Conservation (phyloP, 139 green algal genomes). For the Eudorina sp. region DNA sequence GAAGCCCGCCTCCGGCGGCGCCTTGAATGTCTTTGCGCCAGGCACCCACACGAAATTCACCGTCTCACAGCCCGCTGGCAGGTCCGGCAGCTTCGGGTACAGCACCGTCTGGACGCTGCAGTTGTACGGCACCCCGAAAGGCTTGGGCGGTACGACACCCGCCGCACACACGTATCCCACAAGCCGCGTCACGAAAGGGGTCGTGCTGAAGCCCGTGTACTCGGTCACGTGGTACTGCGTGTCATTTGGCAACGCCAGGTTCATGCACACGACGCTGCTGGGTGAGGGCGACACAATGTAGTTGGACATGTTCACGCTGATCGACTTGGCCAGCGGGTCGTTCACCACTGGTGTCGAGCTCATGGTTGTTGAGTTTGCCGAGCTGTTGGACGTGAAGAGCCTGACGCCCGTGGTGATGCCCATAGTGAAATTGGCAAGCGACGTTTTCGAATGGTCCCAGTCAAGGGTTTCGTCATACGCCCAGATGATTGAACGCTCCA, state of each 20-base stretch:
- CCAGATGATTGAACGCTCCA: constrained; percentile 25
- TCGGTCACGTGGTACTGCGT: not conserved
- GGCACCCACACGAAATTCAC: constrained; percentile 32
- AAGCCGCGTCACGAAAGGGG: not conserved
- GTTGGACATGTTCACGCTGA: not conserved
- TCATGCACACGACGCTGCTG: constrained; percentile 8
- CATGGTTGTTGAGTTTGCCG: not conserved
- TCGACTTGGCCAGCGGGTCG: not conserved
- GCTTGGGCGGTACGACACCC: not conserved
- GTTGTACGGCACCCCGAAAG: not conserved
- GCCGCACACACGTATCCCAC: constrained; percentile 22
- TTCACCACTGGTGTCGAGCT: not conserved
- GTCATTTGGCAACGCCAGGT: constrained; percentile 32
- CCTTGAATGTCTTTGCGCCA: not conserved
- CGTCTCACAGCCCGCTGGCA: constrained; percentile 35
- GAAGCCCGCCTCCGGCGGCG: constrained; percentile 35
- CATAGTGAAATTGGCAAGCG: not conserved
- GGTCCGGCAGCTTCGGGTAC: not conserved
- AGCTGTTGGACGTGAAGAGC: not conserved
- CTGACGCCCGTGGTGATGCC: constrained; percentile 5
- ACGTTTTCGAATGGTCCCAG: not conserved
- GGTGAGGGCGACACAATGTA: not conserved
- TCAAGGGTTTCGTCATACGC: not conserved
- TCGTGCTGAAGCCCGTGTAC: constrained; percentile 39
- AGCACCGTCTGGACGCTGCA: not conserved